Evolutionary conservation across 345 rosid species (phyloP).

Genomic region (Ceriops zippeliana): DNA sequence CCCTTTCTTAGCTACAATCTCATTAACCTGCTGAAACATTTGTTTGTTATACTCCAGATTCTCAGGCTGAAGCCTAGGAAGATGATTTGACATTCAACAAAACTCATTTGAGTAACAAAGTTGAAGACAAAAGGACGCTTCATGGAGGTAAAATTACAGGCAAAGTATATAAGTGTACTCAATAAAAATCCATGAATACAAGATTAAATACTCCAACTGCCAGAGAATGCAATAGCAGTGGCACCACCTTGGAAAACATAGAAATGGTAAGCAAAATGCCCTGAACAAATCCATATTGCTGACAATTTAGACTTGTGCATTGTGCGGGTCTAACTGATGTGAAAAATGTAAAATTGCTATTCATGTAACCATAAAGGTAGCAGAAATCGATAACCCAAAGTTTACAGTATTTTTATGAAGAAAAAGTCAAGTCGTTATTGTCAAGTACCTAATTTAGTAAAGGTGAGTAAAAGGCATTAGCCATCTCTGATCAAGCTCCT

Average conservation of each 20-base stretch:
- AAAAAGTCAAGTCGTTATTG: neutral
- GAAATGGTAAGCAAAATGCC: neutral
- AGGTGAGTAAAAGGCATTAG: neutral
- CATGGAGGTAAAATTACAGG: neutral
- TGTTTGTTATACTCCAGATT: slow-evolving; percentile 46
- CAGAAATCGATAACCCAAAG: no score
- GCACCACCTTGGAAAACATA: neutral
- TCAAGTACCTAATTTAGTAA: no score
- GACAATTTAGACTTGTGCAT: neutral
- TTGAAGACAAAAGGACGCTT: neutral
- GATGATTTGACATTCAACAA: slow-evolving; percentile 23
- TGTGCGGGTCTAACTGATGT: neutral
- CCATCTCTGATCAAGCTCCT: no score
- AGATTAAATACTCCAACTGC: neutral
- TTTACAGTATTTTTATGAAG: neutral
- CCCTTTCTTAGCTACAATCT: slow-evolving; percentile 42
- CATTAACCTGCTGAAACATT: slow-evolving; percentile 40
- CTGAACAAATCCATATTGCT: neutral
- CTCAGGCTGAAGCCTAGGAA: slow-evolving; percentile 60
- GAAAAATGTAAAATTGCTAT: neutral
- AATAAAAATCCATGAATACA: neutral
- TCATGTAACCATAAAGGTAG: no score
- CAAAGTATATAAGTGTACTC: neutral
- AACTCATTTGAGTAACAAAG: neutral
- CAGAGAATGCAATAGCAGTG: neutral